phyloP scores from a whole-genome alignment of 1,284 basidiomycete species.

The Ustilago sp. region DNA sequence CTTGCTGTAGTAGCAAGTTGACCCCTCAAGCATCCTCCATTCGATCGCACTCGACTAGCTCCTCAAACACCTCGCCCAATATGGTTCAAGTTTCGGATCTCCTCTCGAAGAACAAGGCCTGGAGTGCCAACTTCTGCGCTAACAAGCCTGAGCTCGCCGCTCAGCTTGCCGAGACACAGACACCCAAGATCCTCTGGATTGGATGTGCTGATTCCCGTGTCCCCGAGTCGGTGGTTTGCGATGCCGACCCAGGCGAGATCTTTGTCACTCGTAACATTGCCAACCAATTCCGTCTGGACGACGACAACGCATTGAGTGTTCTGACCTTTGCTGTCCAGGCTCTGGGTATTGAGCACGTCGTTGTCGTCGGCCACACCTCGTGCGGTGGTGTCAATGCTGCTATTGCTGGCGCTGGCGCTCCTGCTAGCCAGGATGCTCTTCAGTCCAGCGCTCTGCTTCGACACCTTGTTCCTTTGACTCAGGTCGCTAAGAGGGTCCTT shows the following conservation, averaged over 20 bases:
- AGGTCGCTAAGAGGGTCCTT: slow-evolving; percentile 55
- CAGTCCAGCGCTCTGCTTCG: slow-evolving; percentile 52
- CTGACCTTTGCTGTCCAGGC: slow-evolving; percentile 83
- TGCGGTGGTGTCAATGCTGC: slow-evolving; percentile 71
- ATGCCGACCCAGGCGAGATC: slow-evolving; percentile 66
- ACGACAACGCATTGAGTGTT: slow-evolving; percentile 82
- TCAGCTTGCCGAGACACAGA: slow-evolving; percentile 76
- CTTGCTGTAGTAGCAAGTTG: slow-evolving; percentile 7
- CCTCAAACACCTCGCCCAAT: slow-evolving; percentile 11
- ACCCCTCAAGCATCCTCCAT: slow-evolving; percentile 7
- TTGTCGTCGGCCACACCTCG: slow-evolving; percentile 73
- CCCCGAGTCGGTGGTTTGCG: slow-evolving; percentile 72
- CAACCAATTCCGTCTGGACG: slow-evolving; percentile 77
- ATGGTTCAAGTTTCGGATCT: slow-evolving; percentile 42
- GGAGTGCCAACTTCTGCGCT: slow-evolving; percentile 42
- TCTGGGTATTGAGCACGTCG: slow-evolving; percentile 85
- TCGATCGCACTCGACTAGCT: slow-evolving; percentile 26
- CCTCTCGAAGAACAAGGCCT: slow-evolving; percentile 54
- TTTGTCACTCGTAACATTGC: slow-evolving; percentile 70
- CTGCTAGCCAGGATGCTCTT: slow-evolving; percentile 35
- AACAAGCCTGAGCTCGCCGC: slow-evolving; percentile 77
- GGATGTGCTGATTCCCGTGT: slow-evolving; percentile 70
- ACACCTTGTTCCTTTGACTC: slow-evolving; percentile 63
- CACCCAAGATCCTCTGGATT: slow-evolving; percentile 81
- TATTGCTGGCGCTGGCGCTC: slow-evolving; percentile 53